Base-by-base conservation (phyloP, 2,329 filamentous ascomycete species). In the Monosporascus sp. region DNA sequence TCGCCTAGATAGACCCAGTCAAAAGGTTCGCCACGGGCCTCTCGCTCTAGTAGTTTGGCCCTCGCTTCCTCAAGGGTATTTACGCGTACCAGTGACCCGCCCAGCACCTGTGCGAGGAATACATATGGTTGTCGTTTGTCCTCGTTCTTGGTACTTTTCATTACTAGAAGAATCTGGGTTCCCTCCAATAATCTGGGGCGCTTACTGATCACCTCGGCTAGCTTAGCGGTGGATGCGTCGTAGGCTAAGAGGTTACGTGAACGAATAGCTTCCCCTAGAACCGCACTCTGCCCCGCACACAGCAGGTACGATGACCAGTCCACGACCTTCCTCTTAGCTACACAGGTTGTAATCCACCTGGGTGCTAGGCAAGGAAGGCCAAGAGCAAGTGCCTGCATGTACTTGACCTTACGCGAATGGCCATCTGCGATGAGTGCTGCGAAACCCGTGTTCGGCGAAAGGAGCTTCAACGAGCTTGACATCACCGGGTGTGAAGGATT, bases 381-480 rank as follows among this genome's bases (percentile, higher is more conserved):
- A 1, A 99, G 81, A 0, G 94, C 92, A 2, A 99, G 81, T 0
- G 94, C 94, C 72, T 97, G 92, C 79, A 97, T 89, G 69, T 94
- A 97, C 68, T 97, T 99, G 49, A 86, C 83, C 58, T 91, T 91
- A 47, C 93, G 85, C 7, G 89, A 94, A 68, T 96, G 88, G 5
- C 84, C 82, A 64, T 97, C 90, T 0, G 92, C 87, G 55, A 99
- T 89, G 16, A 97, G 75, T 4, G 91, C 92, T 0, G 89, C 85
- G 65, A 99, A 97, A 0, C 90, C 87, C 1, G 85, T 75, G 2
- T 79, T 72, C 37, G 73, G 64, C 22, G 81, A 80, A 22, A 75
- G 69, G 1, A 95, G 76, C 1, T 69, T 74, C 19, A 94, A 55
- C 7, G 63, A 54, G 40, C 57, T 63, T 14, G 64, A 61, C 19